A percentile compares a stretch with the other conserved stretches of the same genome.
Conservation (phyloP, 2,329 filamentous ascomycete genomes). For the Hypoxylon sp. region DNA sequence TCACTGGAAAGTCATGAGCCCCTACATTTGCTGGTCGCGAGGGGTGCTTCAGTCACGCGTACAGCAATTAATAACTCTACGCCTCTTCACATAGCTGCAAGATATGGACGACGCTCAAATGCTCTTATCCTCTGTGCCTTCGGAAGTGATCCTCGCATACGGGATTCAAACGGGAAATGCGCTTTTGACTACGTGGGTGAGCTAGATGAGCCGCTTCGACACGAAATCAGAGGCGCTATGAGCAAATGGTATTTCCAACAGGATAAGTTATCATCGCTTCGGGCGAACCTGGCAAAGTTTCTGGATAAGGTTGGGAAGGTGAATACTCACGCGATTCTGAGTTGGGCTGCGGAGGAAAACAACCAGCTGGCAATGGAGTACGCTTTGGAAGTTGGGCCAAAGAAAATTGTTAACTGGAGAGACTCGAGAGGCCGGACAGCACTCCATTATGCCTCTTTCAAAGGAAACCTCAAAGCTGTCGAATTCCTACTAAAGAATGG, state of each 20-base stretch:
- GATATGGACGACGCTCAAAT: not conserved
- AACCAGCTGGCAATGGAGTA: not conserved
- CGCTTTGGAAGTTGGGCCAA: conserved; percentile 4
- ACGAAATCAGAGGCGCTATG: not conserved
- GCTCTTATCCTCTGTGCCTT: conserved; percentile 8
- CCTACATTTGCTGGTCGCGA: conserved; percentile 9
- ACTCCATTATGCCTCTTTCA: conserved; percentile 9
- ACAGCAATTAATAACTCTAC: not conserved
- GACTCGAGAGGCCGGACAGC: not conserved
- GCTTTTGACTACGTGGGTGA: conserved; percentile 5
- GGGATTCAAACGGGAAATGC: conserved; percentile 4
- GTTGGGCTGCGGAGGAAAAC: not conserved
- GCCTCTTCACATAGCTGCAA: conserved; percentile 7
- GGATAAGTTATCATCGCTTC: not conserved
- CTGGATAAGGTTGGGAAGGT: not conserved
- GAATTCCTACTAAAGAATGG: conserved; percentile 2
- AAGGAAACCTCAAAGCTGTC: not conserved
- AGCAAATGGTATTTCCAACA: not conserved
- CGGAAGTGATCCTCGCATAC: not conserved
- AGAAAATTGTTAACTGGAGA: conserved; percentile 6
- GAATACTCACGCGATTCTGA: not conserved
- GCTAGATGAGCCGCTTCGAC: not conserved
- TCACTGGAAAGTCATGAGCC: not conserved
- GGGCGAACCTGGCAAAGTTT: not conserved
- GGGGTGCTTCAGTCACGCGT: not conserved